These are phyloP conservation scores for Colletotrichum brevisporum DNA, from an alignment of 2,329 filamentous ascomycete genomes.

Conservation along the genomic window DNA sequence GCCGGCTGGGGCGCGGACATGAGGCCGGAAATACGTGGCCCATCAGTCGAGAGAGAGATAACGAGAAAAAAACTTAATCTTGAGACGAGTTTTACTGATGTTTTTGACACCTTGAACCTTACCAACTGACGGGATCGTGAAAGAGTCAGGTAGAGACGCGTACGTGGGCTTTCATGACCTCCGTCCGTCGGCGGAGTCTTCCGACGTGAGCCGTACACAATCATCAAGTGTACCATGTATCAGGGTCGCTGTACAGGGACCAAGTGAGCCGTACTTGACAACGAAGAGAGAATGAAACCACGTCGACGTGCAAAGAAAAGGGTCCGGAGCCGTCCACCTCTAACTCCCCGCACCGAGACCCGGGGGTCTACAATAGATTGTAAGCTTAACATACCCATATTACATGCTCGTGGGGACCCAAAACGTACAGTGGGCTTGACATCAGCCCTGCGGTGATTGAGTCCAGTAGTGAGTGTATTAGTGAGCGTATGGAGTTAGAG, in stretches of 20 bases:
- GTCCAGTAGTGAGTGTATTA: not conserved
- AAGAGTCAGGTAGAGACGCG: constrained; percentile 15
- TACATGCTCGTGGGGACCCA: constrained; percentile 18
- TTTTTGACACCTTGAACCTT: constrained; percentile 32
- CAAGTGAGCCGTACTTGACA: not conserved
- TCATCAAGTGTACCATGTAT: not conserved
- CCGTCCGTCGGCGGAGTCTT: not conserved
- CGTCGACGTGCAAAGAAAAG: not conserved
- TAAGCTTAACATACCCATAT: constrained; percentile 34
- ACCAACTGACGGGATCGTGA: constrained; percentile 19
- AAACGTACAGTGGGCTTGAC: constrained; percentile 16
- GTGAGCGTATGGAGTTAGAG: no score
- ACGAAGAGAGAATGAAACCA: not conserved
- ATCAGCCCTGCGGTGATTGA: constrained; percentile 33
- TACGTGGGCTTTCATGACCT: constrained; percentile 14
- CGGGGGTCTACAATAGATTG: constrained; percentile 21
- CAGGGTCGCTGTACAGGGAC: no score
- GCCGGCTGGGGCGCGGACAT: not conserved
- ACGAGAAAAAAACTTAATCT: constrained; percentile 5
- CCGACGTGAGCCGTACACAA: not conserved
- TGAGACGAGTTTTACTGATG: constrained; percentile 36
- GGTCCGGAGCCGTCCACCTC: not conserved
- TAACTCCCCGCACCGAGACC: not conserved
- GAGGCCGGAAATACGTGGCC: not conserved
- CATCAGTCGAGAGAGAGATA: no score